Percentiles rank a stretch among this genome's conserved stretches.
These are phyloP conservation scores for Pyrus pyrifolia DNA, from an alignment of 306 rosid genomes.

Conservation along the genomic window DNA sequence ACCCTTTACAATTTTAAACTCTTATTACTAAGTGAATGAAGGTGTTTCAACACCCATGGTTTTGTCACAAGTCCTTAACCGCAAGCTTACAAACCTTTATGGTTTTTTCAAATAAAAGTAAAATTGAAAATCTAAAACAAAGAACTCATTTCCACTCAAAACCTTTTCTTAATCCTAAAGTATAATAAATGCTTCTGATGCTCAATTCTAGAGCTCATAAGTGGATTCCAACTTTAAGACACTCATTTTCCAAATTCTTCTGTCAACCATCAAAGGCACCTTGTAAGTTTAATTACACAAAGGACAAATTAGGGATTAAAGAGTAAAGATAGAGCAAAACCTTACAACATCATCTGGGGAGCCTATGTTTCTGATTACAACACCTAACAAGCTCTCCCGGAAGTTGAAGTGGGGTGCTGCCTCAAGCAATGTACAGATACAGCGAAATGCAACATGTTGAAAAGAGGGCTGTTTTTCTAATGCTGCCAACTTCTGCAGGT, in stretches of 20 bases:
- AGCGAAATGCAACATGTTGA: constrained; percentile 65
- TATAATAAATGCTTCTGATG: background rate
- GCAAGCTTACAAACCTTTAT: background rate
- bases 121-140: background rate
- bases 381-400: constrained; percentile 64
- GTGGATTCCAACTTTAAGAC: background rate
- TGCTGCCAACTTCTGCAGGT: constrained; percentile 67
- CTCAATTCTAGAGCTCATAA: background rate
- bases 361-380: constrained; percentile 65
- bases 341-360: constrained; percentile 64
- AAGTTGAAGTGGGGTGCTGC: constrained; percentile 87
- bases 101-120: background rate
- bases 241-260: background rate
- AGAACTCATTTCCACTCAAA: background rate
- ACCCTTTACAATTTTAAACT: background rate
- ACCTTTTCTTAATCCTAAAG: background rate
- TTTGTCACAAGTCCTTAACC: background rate
- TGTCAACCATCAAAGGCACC: background rate
- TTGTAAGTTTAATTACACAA: background rate
- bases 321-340: constrained; percentile 33
- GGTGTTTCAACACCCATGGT: background rate
- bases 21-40: background rate
- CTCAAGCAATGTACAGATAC: constrained; percentile 80
- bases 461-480: constrained; percentile 54
- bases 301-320: background rate